Evolutionary conservation across 1,284 basidiomycete genomes (phyloP).

Genomic region (Porogramme epimiltina): DNA sequence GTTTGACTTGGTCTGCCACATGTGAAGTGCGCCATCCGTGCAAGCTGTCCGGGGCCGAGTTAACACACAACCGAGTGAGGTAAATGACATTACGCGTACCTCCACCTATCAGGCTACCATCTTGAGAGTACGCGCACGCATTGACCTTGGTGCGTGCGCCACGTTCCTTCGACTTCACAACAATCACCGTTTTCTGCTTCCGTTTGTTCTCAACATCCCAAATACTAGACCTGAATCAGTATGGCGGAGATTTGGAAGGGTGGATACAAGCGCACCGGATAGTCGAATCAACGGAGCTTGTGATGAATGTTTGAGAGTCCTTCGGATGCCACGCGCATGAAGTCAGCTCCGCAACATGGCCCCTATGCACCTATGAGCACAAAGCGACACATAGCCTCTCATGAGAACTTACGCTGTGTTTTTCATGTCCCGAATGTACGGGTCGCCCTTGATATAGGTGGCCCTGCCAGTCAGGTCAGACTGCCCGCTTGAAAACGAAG

Average conservation of each 20-base stretch:
- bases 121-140: constrained; percentile 82
- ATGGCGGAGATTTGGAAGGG: constrained; percentile 1
- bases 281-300: constrained; percentile 93
- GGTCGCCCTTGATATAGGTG: constrained; percentile 93
- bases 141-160: constrained; percentile 95
- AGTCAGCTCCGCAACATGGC: constrained; percentile 92
- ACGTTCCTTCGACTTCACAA: constrained; percentile 94
- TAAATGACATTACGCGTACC: constrained; percentile 51
- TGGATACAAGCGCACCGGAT: constrained; percentile 61
- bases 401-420: constrained; percentile 78
- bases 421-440: constrained; percentile 98
- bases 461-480: constrained; percentile 64
- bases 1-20: constrained; percentile 93
- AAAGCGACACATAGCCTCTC: constrained; percentile 12
- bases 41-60: constrained; percentile 55
- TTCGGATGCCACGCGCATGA: constrained; percentile 92
- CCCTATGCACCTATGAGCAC: constrained; percentile 48
- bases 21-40: constrained; percentile 87
- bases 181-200: constrained; percentile 93
- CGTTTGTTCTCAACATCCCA: constrained; percentile 90
- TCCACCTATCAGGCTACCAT: constrained; percentile 84
- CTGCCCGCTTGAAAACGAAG: constrained; percentile 33
- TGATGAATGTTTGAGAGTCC: constrained; percentile 83
- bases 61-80: neutral
- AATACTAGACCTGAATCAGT: too few relatives aligned